These are phyloP conservation scores for Fusarium liriodendri DNA, from an alignment of 2,329 filamentous ascomycete genomes.

Conservation along the genomic window DNA sequence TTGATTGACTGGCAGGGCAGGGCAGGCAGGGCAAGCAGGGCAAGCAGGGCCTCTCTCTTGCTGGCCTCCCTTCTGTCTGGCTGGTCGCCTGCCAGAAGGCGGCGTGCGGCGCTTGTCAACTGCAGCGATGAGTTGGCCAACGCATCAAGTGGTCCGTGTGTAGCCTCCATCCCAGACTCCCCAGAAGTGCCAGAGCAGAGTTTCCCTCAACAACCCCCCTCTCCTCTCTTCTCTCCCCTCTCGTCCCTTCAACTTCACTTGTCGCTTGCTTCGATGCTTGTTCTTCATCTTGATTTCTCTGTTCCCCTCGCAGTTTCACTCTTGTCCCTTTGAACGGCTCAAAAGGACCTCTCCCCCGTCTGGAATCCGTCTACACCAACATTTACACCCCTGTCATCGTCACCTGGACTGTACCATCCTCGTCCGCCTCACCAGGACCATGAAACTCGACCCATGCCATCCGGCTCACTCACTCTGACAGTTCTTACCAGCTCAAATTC, in stretches of 20 bases:
- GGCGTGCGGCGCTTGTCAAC: conserved; percentile 48
- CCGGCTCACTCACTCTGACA: conserved; percentile 8
- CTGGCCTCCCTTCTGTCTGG: neutral
- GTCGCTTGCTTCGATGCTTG: conserved; percentile 4
- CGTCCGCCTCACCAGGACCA: conserved; percentile 22
- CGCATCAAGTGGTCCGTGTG: conserved; percentile 57
- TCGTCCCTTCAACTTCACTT: conserved; percentile 14
- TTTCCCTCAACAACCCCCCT: conserved; percentile 43
- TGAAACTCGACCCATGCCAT: conserved; percentile 36
- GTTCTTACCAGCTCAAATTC: neutral
- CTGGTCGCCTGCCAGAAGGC: conserved; percentile 24
- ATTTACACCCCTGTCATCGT: conserved; percentile 31
- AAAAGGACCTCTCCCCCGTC: conserved; percentile 4
- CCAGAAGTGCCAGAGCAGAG: conserved; percentile 11
- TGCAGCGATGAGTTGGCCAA: conserved; percentile 60
- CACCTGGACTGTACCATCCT: conserved; percentile 30
- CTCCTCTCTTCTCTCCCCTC: conserved; percentile 29
- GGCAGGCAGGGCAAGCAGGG: neutral
- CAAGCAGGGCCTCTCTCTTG: neutral
- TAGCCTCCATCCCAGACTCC: conserved; percentile 42
- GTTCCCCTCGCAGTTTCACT: neutral
- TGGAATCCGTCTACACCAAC: conserved; percentile 30
- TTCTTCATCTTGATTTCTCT: conserved; percentile 1
- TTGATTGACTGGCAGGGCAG: conserved; percentile 22
- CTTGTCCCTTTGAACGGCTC: conserved; percentile 3